Conservation (phyloP, 2,329 filamentous ascomycete species). For the Exophiala xenobiotica region DNA sequence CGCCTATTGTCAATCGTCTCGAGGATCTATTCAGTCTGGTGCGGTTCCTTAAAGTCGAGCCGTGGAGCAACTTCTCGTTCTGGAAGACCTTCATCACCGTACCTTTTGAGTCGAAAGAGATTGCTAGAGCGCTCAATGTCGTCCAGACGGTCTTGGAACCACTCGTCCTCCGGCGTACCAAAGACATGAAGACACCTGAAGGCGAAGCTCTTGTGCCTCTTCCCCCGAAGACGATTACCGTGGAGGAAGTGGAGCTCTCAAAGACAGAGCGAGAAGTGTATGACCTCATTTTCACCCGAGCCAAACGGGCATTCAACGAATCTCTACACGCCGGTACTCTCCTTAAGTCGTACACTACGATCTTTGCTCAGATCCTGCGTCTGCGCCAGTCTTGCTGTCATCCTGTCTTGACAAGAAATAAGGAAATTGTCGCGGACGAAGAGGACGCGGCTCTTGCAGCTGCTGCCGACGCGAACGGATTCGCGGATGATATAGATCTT, state of each 20-base stretch:
- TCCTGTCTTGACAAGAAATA: constrained; percentile 82
- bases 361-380: constrained; percentile 93
- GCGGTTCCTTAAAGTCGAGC: constrained; percentile 88
- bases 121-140: constrained; percentile 88
- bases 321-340: constrained; percentile 91
- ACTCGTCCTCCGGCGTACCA: constrained; percentile 89
- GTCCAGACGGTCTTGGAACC: constrained; percentile 96
- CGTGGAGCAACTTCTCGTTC: constrained; percentile 98
- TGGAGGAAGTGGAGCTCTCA: constrained; percentile 84
- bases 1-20: constrained; percentile 91
- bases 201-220: constrained; percentile 79
- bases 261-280: constrained; percentile 86
- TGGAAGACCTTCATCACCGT: constrained; percentile 99
- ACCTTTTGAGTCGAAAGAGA: constrained; percentile 93
- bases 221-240: constrained; percentile 76
- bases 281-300: constrained; percentile 80
- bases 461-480: constrained; percentile 73
- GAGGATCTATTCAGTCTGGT: constrained; percentile 94
- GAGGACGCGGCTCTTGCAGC: constrained; percentile 65
- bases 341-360: constrained; percentile 93
- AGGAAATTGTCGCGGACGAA: constrained; percentile 81
- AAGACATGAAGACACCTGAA: constrained; percentile 95
- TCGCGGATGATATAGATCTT: constrained; percentile 95
- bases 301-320: constrained; percentile 77
- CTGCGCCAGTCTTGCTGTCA: constrained; percentile 94